Evolutionary conservation across 371 early-diverging fungal genomes (phyloP).

Genomic region (Phascolomyces articulosus): DNA sequence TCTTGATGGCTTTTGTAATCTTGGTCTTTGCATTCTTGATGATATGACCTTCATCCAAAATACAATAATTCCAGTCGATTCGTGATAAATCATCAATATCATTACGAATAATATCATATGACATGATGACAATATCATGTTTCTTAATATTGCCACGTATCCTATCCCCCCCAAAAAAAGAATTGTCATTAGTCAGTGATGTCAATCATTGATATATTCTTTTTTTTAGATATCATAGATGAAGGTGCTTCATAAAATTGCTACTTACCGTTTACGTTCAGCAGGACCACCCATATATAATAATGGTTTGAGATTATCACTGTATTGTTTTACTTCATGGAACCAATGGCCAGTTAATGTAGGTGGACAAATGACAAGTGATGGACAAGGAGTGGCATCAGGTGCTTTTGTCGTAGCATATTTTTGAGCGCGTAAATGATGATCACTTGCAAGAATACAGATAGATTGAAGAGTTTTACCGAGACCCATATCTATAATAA

Average conservation of each 20-base stretch:
- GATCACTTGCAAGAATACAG: slow-evolving; percentile 93
- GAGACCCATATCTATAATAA: slow-evolving; percentile 98
- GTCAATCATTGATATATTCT: background rate
- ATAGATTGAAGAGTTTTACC: slow-evolving; percentile 99
- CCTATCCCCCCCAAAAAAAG: background rate
- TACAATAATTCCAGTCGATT: slow-evolving; percentile 93
- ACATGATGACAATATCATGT: slow-evolving; percentile 89
- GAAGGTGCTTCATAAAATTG: slow-evolving; percentile 13
- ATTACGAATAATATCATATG: slow-evolving; percentile 96
- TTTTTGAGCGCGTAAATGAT: slow-evolving; percentile 66
- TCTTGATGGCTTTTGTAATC: slow-evolving; percentile 89
- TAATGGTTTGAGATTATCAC: slow-evolving; percentile 78
- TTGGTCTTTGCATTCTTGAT: slow-evolving; percentile 97
- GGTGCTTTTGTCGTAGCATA: slow-evolving; percentile 67
- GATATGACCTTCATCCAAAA: slow-evolving; percentile 99
- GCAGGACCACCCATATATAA: slow-evolving; percentile 83
- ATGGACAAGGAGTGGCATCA: slow-evolving; percentile 73
- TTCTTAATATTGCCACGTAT: slow-evolving; percentile 47
- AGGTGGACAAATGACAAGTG: slow-evolving; percentile 97
- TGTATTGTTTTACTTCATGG: slow-evolving; percentile 90
- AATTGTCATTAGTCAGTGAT: background rate
- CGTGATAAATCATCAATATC: slow-evolving; percentile 84
- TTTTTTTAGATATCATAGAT: background rate
- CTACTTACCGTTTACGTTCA: slow-evolving; percentile 68
- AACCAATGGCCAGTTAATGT: slow-evolving; percentile 98